These are phyloP conservation scores for Phytophthora rubi DNA, from an alignment of 352 stramenopile genomes.

Conservation along the genomic window DNA sequence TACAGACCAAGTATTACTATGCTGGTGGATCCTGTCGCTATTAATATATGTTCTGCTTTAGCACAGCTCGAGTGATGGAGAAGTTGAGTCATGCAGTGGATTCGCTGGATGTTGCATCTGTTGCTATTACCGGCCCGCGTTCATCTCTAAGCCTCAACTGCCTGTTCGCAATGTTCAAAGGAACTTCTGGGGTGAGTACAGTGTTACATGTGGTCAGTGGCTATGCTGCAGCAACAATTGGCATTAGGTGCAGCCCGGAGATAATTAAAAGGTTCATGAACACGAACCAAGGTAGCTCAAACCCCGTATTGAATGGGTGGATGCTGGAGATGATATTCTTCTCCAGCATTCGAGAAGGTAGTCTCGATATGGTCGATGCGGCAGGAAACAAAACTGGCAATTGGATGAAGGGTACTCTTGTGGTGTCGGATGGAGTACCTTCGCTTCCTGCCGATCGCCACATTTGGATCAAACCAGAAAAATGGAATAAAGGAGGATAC, in stretches of 20 bases:
- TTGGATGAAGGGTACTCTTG: conserved; percentile 2
- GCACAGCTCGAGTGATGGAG: neutral
- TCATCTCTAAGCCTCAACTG: neutral
- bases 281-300: conserved; percentile 12
- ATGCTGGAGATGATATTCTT: conserved; percentile 33
- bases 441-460: conserved; percentile 11
- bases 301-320: conserved; percentile 26
- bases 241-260: conserved; percentile 19
- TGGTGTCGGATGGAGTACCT: conserved; percentile 11
- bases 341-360: conserved; percentile 17
- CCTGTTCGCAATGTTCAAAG: neutral
- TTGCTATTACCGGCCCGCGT: neutral
- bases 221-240: conserved; percentile 15
- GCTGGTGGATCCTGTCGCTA: conserved; percentile 17
- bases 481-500: conserved; percentile 34
- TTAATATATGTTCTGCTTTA: conserved; percentile 12
- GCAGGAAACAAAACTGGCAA: neutral
- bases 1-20: conserved; percentile 18
- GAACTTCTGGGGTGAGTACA: neutral
- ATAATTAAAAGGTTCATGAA: conserved; percentile 24
- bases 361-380: neutral
- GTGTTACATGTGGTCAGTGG: conserved; percentile 9
- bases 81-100: neutral
- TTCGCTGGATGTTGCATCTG: neutral
- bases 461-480: conserved; percentile 25